A percentile compares a stretch with the other conserved stretches of the same genome.
Evolutionary conservation across 2,329 filamentous ascomycete species (phyloP).

Genomic region (Alternaria triticina): DNA sequence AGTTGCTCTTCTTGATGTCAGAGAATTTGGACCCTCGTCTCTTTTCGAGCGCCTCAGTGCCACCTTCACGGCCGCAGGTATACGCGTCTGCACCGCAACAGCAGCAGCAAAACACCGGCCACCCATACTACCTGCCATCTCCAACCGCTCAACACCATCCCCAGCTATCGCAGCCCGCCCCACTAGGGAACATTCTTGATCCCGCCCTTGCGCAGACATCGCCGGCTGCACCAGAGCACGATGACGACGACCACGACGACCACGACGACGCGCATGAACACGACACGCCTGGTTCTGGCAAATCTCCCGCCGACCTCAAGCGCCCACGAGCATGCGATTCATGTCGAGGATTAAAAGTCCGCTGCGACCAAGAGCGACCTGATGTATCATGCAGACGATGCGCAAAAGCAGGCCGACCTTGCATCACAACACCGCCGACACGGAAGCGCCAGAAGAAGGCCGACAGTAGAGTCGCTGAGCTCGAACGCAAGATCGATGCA

Average conservation of each 20-base stretch:
- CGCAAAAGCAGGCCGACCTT: constrained; percentile 77
- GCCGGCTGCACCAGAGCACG: constrained; percentile 28
- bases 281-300: constrained; percentile 39
- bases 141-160: constrained; percentile 27
- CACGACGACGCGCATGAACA: constrained; percentile 10
- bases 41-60: constrained; percentile 30
- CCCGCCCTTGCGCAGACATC: constrained; percentile 43
- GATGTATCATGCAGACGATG: constrained; percentile 70
- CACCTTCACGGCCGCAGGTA: constrained; percentile 31
- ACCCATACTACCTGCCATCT: constrained; percentile 44
- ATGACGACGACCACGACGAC: constrained; percentile 42
- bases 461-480: constrained; percentile 84
- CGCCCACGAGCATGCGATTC: constrained; percentile 56
- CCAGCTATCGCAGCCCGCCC: constrained; percentile 21
- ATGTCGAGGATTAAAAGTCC: constrained; percentile 64
- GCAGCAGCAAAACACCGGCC: constrained; percentile 28
- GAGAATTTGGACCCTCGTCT: constrained; percentile 34
- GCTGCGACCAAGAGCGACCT: constrained; percentile 78
- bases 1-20: constrained; percentile 23
- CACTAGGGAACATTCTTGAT: constrained; percentile 33
- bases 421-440: constrained; percentile 69
- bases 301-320: constrained; percentile 50
- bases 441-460: constrained; percentile 91
- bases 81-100: constrained; percentile 28
- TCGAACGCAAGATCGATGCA: constrained; percentile 92